Percentiles rank a stretch among this genome's conserved stretches.
Evolutionary conservation across 352 stramenopile species (phyloP).

Genomic region (Pythium brassicae): DNA sequence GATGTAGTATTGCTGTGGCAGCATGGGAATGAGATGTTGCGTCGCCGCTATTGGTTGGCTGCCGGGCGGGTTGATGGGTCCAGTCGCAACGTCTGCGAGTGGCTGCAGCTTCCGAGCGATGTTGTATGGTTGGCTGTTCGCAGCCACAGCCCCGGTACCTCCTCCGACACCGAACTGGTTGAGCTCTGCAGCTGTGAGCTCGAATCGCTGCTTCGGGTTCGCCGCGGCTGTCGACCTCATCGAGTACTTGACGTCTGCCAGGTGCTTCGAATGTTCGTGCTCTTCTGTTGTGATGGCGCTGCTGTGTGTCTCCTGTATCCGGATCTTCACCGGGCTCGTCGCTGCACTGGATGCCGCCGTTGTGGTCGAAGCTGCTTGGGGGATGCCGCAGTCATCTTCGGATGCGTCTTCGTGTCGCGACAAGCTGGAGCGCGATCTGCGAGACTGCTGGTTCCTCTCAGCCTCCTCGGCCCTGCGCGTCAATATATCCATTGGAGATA

Average conservation of each 20-base stretch:
- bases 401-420: neutral
- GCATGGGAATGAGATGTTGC: neutral
- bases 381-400: neutral
- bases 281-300: slow-evolving; percentile 9
- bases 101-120: slow-evolving; percentile 11
- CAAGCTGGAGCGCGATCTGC: neutral
- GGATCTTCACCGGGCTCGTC: slow-evolving; percentile 11
- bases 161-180: neutral
- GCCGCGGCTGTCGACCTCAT: slow-evolving; percentile 1
- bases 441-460: neutral
- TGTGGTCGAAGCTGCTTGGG: neutral
- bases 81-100: neutral
- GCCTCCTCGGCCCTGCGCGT: neutral
- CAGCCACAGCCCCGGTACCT: neutral
- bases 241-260: slow-evolving; percentile 11
- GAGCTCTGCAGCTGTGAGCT: neutral
- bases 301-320: slow-evolving; percentile 8
- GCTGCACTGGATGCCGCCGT: neutral
- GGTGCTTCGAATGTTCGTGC: slow-evolving; percentile 9
- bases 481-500: neutral
- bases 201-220: neutral
- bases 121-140: slow-evolving; percentile 4
- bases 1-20: neutral
- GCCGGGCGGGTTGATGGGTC: neutral
- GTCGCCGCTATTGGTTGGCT: neutral